Evolutionary conservation across 176 grass and related monocot genomes (phyloP), one percentile per base, ranked within the genome.

Genomic region (Hyparrhenia diplandra): DNA sequence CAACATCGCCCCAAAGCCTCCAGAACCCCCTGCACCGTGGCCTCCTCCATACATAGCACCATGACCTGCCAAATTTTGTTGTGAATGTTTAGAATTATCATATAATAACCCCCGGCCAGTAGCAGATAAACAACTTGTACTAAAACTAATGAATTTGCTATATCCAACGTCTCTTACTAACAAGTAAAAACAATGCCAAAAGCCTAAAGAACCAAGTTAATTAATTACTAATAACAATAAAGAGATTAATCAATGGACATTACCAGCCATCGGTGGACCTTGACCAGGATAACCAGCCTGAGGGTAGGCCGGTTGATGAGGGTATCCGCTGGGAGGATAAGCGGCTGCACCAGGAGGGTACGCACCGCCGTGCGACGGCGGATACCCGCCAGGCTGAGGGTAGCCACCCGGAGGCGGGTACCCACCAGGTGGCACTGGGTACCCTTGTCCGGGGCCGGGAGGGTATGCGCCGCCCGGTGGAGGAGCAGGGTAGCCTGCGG

Each of bases 341-440:
- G 73, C 78, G 0, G 47, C 73, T 5, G 59, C 59, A 28, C 59
- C 59, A 0, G 24, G 59, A 4, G 59, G 84, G 49, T 93, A 93
- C 0, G 81, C 47, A 17, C 47, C 88, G 0, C 59, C 80, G 5
- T 69, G 71, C 0, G 83, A 52, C 0, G 82, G 71, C 0, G 73
- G 85, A 63, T 91, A 94, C 5, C 86, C 88, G 2, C 55, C 67
- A 1, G 81, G 84, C 3, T 80, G 89, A 64, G 94, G 94, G 28
- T 97, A 92, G 0, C 80, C 85, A 9, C 74, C 62, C 0, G 23
- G 39, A 42, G 82, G 46, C 0, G 88, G 85, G 75, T 91, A 87
- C 0, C 74, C 67, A 12, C 82, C 80, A 0, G 79, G 79, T 4
- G 55, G 67, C 27, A 74, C 42, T 35, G 75, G 78, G 14, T 97